phyloP scores from a whole-genome alignment of 116 monocot genomes.

The Trichopus zeylanicus region DNA sequence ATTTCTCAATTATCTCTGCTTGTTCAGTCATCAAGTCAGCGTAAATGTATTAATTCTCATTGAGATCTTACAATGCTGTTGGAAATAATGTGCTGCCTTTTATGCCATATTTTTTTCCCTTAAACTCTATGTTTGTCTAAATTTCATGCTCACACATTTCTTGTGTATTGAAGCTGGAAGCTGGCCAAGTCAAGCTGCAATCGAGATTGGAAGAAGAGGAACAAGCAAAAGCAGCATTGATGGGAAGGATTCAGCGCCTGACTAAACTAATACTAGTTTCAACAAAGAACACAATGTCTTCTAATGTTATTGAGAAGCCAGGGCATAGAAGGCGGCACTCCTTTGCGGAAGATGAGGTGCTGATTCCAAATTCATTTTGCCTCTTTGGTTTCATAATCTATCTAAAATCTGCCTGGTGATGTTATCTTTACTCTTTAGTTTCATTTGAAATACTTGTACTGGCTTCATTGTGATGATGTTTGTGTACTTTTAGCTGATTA shows the following conservation, averaged over 20 bases:
- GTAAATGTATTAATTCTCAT: too few relatives aligned
- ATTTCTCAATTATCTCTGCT: too few relatives aligned
- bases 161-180: slow-evolving; percentile 65
- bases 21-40: too few relatives aligned
- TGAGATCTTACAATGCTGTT: neutral
- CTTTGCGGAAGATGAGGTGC: slow-evolving; percentile 95
- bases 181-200: slow-evolving; percentile 92
- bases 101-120: neutral
- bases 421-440: too few relatives aligned
- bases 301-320: slow-evolving; percentile 49
- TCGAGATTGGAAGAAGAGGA: slow-evolving; percentile 96
- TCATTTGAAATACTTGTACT: too few relatives aligned
- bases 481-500: too few relatives aligned
- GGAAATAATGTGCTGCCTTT: neutral
- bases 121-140: too few relatives aligned
- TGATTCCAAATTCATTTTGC: neutral
- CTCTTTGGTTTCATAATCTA: neutral
- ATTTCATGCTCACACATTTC: slow-evolving; percentile 3
- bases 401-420: too few relatives aligned
- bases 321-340: slow-evolving; percentile 73
- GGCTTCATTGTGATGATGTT: too few relatives aligned
- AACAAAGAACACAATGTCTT: slow-evolving; percentile 71
- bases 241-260: slow-evolving; percentile 93
- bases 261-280: slow-evolving; percentile 93
- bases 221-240: slow-evolving; percentile 90